Percentiles rank a stretch among this genome's conserved stretches.
These are phyloP conservation scores for Saccharum spontaneum DNA, from an alignment of 176 grass and related monocot genomes.

Conservation along the genomic window DNA sequence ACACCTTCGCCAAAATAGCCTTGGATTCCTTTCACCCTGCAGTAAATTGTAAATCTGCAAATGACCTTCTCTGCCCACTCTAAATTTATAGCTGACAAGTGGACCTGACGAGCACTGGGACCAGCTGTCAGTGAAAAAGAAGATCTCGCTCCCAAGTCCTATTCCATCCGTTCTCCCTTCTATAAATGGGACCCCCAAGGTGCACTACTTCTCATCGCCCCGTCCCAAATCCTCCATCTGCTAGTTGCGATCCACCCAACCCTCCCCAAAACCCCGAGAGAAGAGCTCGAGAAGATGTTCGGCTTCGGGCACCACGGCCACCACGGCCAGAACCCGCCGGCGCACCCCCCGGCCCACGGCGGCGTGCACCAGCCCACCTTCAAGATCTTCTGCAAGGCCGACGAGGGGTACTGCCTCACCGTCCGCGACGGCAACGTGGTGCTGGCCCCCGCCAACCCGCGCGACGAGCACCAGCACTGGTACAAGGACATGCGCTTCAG, in stretches of 20 bases:
- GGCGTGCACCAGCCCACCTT: constrained; percentile 47
- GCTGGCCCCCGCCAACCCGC: constrained; percentile 61
- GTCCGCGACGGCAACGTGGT: constrained; percentile 70
- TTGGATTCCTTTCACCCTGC: background rate
- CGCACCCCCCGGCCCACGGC: background rate
- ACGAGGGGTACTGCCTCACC: constrained; percentile 62
- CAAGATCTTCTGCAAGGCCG: constrained; percentile 76
- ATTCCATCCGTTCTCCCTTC: background rate
- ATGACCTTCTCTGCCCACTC: background rate
- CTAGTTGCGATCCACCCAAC: background rate
- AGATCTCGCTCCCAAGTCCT: background rate
- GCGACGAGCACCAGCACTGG: constrained; percentile 84
- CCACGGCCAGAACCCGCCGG: constrained; percentile 45
- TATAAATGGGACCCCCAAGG: constrained; percentile 37
- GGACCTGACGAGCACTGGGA: too few species aligned
- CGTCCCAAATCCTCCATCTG: background rate
- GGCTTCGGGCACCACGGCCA: constrained; percentile 35
- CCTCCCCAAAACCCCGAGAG: background rate
- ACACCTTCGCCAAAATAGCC: background rate
- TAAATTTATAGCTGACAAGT: too few species aligned
- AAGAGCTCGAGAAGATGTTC: background rate
- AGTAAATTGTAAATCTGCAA: background rate
- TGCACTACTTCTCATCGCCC: constrained; percentile 20
- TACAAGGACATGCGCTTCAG: constrained; percentile 69
- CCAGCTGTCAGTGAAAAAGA: too few species aligned